Conservation (phyloP, 2,329 filamentous ascomycete genomes). For the Parastagonospora nodorum region DNA sequence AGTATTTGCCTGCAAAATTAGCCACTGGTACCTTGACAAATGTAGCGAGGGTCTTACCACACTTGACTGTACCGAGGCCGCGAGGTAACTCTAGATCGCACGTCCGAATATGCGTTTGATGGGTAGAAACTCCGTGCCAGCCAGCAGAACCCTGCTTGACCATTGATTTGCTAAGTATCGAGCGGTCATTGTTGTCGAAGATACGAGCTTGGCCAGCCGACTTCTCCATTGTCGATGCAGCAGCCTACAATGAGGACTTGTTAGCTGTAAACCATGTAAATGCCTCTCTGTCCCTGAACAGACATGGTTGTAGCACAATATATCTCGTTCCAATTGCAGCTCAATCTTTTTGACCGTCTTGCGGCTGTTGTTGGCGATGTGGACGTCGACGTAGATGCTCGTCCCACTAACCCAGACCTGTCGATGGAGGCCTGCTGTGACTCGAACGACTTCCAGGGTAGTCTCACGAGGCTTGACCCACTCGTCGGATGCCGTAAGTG, state of each 20-base stretch:
- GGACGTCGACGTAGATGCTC: conserved; percentile 60
- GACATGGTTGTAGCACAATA: conserved; percentile 58
- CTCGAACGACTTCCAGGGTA: conserved; percentile 50
- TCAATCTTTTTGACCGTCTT: conserved; percentile 58
- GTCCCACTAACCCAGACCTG: conserved; percentile 64
- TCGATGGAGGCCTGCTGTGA: conserved; percentile 61
- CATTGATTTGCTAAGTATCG: conserved; percentile 50
- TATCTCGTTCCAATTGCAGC: conserved; percentile 57
- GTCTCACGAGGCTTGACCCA: conserved; percentile 48
- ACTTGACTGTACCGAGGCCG: conserved; percentile 57
- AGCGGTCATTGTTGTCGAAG: conserved; percentile 57
- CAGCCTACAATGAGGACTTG: conserved; percentile 42
- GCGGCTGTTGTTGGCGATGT: conserved; percentile 56
- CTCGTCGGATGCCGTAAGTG: conserved; percentile 57
- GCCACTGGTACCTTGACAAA: conserved; percentile 1
- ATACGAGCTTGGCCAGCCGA: conserved; percentile 58
- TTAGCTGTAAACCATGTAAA: conserved; percentile 20
- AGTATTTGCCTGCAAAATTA: conserved; percentile 55
- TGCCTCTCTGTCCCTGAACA: conserved; percentile 11
- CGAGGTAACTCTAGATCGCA: conserved; percentile 57
- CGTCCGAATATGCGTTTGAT: conserved; percentile 54
- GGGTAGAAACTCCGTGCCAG: conserved; percentile 55
- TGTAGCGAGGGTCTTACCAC: conserved; percentile 41
- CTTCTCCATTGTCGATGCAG: conserved; percentile 55
- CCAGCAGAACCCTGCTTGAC: conserved; percentile 52